A percentile compares a stretch with the other conserved stretches of the same genome.
Conservation (phyloP, 2,329 filamentous ascomycete species). For the Reticulascus tulasneorum region DNA sequence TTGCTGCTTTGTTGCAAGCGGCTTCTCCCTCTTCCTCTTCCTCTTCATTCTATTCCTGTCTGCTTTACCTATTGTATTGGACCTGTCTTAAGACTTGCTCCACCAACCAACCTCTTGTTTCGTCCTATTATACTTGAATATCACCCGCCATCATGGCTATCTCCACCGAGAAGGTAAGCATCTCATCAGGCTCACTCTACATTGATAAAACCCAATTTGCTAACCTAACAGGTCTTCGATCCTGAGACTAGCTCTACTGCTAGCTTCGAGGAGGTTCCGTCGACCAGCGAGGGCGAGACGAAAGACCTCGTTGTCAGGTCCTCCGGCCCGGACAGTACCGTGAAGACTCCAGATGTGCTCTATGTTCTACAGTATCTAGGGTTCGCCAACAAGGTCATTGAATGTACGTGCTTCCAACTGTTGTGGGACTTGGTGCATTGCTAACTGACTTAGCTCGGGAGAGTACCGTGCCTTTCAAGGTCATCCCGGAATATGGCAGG, state of each 20-base stretch:
- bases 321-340: constrained; percentile 2
- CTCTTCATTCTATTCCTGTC: not conserved
- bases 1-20: no score
- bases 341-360: constrained; percentile 34
- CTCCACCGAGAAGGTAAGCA: constrained; percentile 6
- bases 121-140: not conserved
- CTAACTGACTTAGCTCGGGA: constrained; percentile 29
- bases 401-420: constrained; percentile 24
- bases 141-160: constrained; percentile 1
- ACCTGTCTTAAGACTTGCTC: not conserved
- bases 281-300: constrained; percentile 1
- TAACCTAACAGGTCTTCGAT: constrained; percentile 7
- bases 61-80: not conserved
- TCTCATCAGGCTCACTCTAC: not conserved
- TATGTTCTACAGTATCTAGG: constrained; percentile 38
- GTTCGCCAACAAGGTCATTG: constrained; percentile 26
- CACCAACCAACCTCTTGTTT: not conserved
- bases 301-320: constrained; percentile 10
- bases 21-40: not conserved
- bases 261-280: constrained; percentile 28
- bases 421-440: not conserved
- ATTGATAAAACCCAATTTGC: not conserved
- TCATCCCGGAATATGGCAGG: constrained; percentile 22
- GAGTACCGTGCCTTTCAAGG: constrained; percentile 32
- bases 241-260: constrained; percentile 24